Evolutionary conservation across 176 grass and related monocot species (phyloP).

Genomic region (Ensete ventricosum): DNA sequence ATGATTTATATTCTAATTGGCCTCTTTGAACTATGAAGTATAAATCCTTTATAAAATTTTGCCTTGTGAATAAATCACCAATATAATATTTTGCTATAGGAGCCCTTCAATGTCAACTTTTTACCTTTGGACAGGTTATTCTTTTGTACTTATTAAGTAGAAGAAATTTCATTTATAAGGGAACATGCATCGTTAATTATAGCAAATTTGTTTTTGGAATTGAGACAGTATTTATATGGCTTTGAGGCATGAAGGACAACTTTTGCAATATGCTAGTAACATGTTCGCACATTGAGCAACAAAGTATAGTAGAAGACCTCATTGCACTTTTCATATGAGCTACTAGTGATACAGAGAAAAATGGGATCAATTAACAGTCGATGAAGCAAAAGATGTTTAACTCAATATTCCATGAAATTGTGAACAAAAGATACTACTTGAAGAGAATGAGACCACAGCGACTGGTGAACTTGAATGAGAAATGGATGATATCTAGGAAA

Average conservation of each 20-base stretch:
- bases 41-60: neutral
- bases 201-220: neutral
- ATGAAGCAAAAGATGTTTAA: too few species aligned
- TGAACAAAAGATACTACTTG: neutral
- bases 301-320: neutral
- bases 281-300: neutral
- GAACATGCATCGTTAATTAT: too few species aligned
- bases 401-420: neutral
- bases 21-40: neutral
- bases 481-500: neutral
- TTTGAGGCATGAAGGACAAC: neutral
- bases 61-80: slow-evolving; percentile 1
- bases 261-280: neutral
- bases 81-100: neutral
- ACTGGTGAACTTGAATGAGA: neutral
- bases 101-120: neutral
- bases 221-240: neutral
- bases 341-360: neutral
- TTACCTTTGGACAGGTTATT: neutral
- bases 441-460: neutral
- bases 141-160: too few species aligned
- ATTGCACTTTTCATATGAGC: neutral
- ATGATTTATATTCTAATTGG: neutral
- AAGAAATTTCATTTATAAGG: too few species aligned
- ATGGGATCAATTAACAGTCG: too few species aligned